These are phyloP conservation scores for Fusarium irregulare DNA, from an alignment of 2,329 filamentous ascomycete species.

Conservation along the genomic window DNA sequence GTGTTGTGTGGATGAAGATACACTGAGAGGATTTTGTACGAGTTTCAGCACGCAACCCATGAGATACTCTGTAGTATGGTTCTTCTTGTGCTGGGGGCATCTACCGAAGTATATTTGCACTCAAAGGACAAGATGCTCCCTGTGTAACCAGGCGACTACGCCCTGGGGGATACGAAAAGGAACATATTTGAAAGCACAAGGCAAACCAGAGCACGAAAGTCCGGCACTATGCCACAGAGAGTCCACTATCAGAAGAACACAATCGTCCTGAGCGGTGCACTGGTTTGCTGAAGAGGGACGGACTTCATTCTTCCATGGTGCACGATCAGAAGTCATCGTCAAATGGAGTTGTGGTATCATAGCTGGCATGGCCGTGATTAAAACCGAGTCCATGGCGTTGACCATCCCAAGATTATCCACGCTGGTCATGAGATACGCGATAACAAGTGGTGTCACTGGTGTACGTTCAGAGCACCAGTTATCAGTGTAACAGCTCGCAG, in stretches of 20 bases:
- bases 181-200: background rate
- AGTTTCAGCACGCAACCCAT: conserved; percentile 6
- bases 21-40: conserved; percentile 1
- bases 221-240: background rate
- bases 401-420: background rate
- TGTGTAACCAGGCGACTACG: conserved; percentile 18
- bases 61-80: conserved; percentile 6
- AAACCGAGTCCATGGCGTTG: conserved; percentile 23
- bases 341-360: background rate
- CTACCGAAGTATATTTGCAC: conserved; percentile 29
- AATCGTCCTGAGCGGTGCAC: background rate
- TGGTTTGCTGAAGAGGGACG: background rate
- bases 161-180: background rate
- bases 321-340: conserved; percentile 12
- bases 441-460: conserved; percentile 11
- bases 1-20: background rate
- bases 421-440: background rate
- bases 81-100: conserved; percentile 14
- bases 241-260: conserved; percentile 14
- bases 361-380: background rate
- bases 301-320: conserved; percentile 8
- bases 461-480: background rate
- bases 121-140: conserved; percentile 8
- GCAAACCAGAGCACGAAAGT: background rate
- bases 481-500: conserved; percentile 22